Evolutionary conservation across 805 yeast species (phyloP).

Genomic region (Hanseniaspora occidentalis): DNA sequence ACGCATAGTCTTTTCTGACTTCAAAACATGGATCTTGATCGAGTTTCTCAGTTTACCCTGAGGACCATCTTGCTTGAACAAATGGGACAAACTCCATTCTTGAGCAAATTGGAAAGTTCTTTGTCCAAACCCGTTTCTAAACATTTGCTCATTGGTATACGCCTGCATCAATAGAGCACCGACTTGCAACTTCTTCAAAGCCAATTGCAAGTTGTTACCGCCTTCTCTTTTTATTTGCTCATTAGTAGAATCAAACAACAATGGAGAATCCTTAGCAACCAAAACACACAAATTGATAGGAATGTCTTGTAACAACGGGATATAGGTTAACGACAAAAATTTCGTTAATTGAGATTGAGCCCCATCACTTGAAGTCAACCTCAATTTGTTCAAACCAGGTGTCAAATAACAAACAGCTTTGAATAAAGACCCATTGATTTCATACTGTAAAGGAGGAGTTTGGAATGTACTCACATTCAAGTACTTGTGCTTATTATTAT

Average conservation of each 20-base stretch:
- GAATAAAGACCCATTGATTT: constrained; percentile 57
- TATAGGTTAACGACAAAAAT: constrained; percentile 31
- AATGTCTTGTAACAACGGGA: constrained; percentile 49
- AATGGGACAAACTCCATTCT: constrained; percentile 42
- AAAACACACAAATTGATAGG: constrained; percentile 74
- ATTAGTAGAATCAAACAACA: constrained; percentile 55
- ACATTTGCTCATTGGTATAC: constrained; percentile 82
- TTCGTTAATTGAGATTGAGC: constrained; percentile 22
- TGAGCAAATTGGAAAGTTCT: constrained; percentile 69
- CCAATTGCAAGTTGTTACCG: constrained; percentile 55
- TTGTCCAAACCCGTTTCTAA: constrained; percentile 61
- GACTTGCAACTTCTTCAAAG: constrained; percentile 60
- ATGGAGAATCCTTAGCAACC: constrained; percentile 64
- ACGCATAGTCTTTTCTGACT: constrained; percentile 50
- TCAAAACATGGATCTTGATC: constrained; percentile 68
- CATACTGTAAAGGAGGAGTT: constrained; percentile 56
- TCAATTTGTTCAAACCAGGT: constrained; percentile 52
- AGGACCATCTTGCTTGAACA: constrained; percentile 32
- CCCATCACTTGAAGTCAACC: constrained; percentile 34
- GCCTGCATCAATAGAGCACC: constrained; percentile 88
- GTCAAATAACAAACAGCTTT: constrained; percentile 63
- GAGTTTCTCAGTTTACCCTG: constrained; percentile 28
- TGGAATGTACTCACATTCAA: constrained; percentile 30
- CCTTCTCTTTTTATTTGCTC: constrained; percentile 34
- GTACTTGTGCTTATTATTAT: constrained; percentile 26